phyloP scores from a whole-genome alignment of 768 basidiomycete genomes.

The Amanita phalloides region DNA sequence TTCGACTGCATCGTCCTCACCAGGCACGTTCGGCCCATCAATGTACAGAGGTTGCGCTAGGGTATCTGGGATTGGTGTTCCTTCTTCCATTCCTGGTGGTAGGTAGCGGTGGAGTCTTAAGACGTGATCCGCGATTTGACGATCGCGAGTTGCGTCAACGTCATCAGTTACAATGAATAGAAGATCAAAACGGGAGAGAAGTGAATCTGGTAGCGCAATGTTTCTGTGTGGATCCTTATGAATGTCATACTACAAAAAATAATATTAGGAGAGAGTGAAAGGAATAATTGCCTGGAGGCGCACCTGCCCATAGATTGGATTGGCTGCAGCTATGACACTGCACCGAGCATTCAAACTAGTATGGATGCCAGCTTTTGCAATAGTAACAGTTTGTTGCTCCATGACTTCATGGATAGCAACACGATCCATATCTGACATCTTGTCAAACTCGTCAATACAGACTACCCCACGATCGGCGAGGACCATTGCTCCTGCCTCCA shows the following conservation, averaged over 20 bases:
- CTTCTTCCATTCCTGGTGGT: conserved; percentile 93
- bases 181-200: conserved; percentile 96
- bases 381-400: conserved; percentile 99
- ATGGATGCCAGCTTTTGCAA: conserved; percentile 98
- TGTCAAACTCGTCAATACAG: conserved; percentile 99
- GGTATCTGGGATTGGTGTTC: conserved; percentile 81
- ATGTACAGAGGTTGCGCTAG: conserved; percentile 82
- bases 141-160: conserved; percentile 89
- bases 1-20: conserved; percentile 49
- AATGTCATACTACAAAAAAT: conserved; percentile 74
- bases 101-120: conserved; percentile 95
- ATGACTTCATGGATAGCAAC: conserved; percentile 99
- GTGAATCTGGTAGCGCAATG: conserved; percentile 94
- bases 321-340: conserved; percentile 96
- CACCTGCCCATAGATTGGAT: conserved; percentile 97
- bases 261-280: conserved; percentile 4
- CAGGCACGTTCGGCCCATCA: conserved; percentile 57
- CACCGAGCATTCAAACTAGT: conserved; percentile 97
- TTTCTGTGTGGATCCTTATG: conserved; percentile 99
- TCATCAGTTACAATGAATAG: conserved; percentile 98
- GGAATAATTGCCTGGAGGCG: neutral
- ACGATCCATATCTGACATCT: conserved; percentile 98
- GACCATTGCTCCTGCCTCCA: conserved; percentile 99
- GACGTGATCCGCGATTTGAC: conserved; percentile 94
- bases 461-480: conserved; percentile 98